These are phyloP conservation scores for Macrolepiota fuliginosa DNA, from an alignment of 768 basidiomycete species.

Conservation along the genomic window DNA sequence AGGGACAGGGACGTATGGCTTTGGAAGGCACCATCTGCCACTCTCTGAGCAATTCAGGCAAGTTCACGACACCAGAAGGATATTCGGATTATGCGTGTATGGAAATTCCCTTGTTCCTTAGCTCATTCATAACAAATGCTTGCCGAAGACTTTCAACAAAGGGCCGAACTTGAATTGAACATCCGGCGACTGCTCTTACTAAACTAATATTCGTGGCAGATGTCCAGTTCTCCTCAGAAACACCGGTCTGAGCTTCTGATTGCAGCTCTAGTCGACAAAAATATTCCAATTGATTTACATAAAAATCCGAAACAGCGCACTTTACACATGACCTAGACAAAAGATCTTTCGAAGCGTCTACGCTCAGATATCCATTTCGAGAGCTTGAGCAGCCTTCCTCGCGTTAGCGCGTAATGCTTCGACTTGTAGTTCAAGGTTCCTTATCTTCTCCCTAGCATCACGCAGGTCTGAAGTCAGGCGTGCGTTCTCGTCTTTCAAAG, in stretches of 20 bases:
- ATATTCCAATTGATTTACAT: not conserved
- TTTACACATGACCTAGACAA: no score
- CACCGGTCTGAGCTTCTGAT: not conserved
- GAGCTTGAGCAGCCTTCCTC: constrained; percentile 66
- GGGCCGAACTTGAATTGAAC: no score
- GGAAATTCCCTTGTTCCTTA: not conserved
- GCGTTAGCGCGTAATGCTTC: constrained; percentile 76
- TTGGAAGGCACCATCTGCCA: no score
- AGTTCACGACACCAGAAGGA: not conserved
- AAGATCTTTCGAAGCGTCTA: no score
- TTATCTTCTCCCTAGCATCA: constrained; percentile 78
- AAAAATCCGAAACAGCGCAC: not conserved
- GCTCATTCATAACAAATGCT: not conserved
- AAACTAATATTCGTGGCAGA: no score
- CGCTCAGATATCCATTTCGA: constrained; percentile 26
- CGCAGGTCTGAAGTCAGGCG: constrained; percentile 65
- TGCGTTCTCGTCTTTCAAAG: constrained; percentile 55
- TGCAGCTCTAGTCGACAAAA: not conserved
- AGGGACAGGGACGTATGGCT: not conserved
- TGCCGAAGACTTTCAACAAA: no score
- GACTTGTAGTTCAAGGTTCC: constrained; percentile 80
- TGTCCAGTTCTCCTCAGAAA: not conserved
- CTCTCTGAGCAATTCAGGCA: no score
- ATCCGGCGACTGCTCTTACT: no score
- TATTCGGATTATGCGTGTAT: not conserved